These are phyloP conservation scores for Lactarius indigo DNA, from an alignment of 768 basidiomycete genomes.

Conservation along the genomic window DNA sequence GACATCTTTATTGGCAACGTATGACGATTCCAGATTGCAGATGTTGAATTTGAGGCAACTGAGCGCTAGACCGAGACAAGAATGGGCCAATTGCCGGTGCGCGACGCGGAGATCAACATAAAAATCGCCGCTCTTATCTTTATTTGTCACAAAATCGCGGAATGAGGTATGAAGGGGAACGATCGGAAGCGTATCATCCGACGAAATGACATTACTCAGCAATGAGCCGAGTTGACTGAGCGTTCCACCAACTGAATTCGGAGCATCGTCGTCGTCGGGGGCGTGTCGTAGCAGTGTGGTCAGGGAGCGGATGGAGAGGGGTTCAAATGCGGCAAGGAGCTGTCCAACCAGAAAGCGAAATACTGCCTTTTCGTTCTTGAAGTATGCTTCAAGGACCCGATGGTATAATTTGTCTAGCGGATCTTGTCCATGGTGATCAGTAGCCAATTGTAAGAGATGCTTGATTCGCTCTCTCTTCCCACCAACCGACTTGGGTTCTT, in stretches of 20 bases:
- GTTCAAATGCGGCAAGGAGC: neutral
- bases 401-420: neutral
- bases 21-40: neutral
- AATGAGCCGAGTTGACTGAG: neutral
- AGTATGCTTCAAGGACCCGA: neutral
- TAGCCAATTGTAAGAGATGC: neutral
- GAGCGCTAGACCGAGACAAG: neutral
- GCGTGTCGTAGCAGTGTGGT: neutral
- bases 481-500: neutral
- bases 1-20: neutral
- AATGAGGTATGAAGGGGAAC: neutral
- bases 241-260: neutral
- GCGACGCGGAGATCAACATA: neutral
- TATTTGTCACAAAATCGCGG: neutral
- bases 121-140: neutral
- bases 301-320: neutral
- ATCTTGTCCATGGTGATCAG: neutral
- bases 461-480: neutral
- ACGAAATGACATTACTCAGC: slow-evolving; percentile 1
- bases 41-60: neutral
- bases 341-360: slow-evolving; percentile 3
- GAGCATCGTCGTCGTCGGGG: neutral
- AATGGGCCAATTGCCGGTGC: neutral
- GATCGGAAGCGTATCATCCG: neutral
- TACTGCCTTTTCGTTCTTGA: neutral